A percentile compares a stretch with the other conserved stretches of the same genome.
These are phyloP conservation scores for Raffaelea deltoideospora DNA, from an alignment of 2,329 filamentous ascomycete genomes.

Conservation along the genomic window DNA sequence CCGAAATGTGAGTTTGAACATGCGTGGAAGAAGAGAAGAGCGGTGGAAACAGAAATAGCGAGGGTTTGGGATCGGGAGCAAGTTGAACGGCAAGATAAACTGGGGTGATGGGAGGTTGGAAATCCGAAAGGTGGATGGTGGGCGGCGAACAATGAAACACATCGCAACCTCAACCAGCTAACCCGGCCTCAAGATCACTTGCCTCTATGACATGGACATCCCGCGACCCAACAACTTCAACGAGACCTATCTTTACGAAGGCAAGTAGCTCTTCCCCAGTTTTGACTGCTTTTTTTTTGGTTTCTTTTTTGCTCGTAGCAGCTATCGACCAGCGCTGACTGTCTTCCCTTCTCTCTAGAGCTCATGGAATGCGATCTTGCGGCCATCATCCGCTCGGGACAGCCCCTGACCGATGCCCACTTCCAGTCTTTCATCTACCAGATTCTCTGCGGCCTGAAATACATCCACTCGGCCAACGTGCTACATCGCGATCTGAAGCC, in stretches of 20 bases:
- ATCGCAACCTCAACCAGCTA: neutral
- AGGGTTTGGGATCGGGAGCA: neutral
- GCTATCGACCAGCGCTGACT: neutral
- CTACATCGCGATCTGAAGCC: constrained; percentile 95
- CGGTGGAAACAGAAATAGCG: too few species aligned
- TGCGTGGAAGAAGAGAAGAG: too few species aligned
- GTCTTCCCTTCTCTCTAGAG: constrained; percentile 37
- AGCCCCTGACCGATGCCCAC: constrained; percentile 93
- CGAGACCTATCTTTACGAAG: constrained; percentile 97
- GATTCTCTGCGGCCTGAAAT: constrained; percentile 96
- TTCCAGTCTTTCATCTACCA: constrained; percentile 99
- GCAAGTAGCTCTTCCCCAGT: constrained; percentile 31
- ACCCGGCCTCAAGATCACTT: constrained; percentile 68
- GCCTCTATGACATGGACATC: constrained; percentile 98
- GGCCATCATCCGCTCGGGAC: constrained; percentile 92
- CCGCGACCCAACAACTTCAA: constrained; percentile 96
- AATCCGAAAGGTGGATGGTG: too few species aligned
- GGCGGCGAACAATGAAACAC: too few species aligned
- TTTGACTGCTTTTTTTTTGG: too few species aligned
- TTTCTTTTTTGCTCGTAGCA: neutral
- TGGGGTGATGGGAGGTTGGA: neutral
- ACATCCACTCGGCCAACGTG: constrained; percentile 97
- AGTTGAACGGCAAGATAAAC: too few species aligned
- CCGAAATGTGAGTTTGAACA: constrained; percentile 53
- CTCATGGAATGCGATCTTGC: constrained; percentile 98